phyloP scores from a whole-genome alignment of 2,329 filamentous ascomycete genomes.

The Cytospora mali region DNA sequence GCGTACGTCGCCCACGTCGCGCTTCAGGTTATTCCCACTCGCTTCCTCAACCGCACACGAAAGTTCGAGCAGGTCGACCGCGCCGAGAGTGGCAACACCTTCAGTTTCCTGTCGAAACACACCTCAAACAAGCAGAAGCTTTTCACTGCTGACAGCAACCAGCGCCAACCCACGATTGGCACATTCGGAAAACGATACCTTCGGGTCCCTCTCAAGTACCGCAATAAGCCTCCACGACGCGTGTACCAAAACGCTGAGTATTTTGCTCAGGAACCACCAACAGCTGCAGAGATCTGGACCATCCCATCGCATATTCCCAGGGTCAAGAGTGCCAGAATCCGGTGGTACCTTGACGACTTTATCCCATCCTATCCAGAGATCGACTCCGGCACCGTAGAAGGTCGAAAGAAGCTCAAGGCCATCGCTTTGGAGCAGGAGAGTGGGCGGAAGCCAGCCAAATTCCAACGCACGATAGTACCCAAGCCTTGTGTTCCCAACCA shows the following conservation, averaged over 20 bases:
- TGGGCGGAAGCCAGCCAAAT: neutral
- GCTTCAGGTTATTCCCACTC: neutral
- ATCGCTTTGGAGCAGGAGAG: constrained; percentile 1
- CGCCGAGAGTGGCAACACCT: neutral
- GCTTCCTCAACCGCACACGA: neutral
- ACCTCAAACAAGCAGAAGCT: neutral
- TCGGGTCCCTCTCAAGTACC: no score
- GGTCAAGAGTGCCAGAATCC: constrained; percentile 7
- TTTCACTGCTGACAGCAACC: neutral
- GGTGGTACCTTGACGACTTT: neutral
- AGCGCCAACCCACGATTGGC: neutral
- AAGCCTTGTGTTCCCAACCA: neutral
- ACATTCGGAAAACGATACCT: neutral
- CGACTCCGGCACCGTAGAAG: neutral
- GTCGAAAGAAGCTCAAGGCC: constrained; percentile 1
- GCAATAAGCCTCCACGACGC: neutral
- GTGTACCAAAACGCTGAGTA: neutral
- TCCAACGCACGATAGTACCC: neutral
- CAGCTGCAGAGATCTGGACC: constrained; percentile 1
- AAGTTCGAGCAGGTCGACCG: neutral
- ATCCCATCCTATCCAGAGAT: neutral
- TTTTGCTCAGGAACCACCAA: neutral
- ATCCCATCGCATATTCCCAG: constrained; percentile 4
- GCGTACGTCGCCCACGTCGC: constrained; percentile 6
- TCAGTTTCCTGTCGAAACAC: neutral